Evolutionary conservation across 345 rosid species (phyloP).

Genomic region (Clarkia xantiana): DNA sequence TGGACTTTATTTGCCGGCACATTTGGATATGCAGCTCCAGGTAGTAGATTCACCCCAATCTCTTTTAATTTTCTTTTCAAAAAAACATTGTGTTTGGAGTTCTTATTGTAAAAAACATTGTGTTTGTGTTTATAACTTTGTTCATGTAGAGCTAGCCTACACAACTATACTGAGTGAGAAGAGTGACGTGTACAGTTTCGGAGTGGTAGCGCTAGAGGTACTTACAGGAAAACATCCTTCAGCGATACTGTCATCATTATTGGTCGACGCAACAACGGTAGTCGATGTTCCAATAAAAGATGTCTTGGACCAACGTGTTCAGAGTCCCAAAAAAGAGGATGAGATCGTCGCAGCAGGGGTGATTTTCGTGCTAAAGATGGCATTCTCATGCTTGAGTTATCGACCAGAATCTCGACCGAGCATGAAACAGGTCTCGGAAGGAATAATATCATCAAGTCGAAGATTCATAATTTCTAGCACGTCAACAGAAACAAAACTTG

Average conservation of each 20-base stretch:
- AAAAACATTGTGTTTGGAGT: not conserved
- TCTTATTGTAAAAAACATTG: too few relatives aligned
- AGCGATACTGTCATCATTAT: constrained; percentile 9
- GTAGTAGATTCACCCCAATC: constrained; percentile 4
- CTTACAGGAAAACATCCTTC: constrained; percentile 19
- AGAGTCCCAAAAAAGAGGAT: constrained; percentile 6
- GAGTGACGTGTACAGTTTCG: constrained; percentile 24
- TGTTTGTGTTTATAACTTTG: too few relatives aligned
- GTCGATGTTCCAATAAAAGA: constrained; percentile 5
- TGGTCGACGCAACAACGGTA: not conserved
- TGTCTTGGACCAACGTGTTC: constrained; percentile 17
- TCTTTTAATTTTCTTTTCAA: not conserved
- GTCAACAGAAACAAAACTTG: not conserved
- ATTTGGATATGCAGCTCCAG: constrained; percentile 19
- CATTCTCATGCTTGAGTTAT: constrained; percentile 9
- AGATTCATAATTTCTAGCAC: not conserved
- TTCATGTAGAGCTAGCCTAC: constrained; percentile 23
- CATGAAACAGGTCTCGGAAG: constrained; percentile 18
- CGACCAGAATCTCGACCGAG: constrained; percentile 18
- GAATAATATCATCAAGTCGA: not conserved
- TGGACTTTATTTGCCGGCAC: constrained; percentile 22
- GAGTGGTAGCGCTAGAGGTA: constrained; percentile 17
- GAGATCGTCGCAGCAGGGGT: constrained; percentile 9
- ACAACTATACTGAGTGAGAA: constrained; percentile 21
- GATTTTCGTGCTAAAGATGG: too few relatives aligned